Evolutionary conservation across 208 protist species (phyloP).

Genomic region (Trichomonas gallinae): DNA sequence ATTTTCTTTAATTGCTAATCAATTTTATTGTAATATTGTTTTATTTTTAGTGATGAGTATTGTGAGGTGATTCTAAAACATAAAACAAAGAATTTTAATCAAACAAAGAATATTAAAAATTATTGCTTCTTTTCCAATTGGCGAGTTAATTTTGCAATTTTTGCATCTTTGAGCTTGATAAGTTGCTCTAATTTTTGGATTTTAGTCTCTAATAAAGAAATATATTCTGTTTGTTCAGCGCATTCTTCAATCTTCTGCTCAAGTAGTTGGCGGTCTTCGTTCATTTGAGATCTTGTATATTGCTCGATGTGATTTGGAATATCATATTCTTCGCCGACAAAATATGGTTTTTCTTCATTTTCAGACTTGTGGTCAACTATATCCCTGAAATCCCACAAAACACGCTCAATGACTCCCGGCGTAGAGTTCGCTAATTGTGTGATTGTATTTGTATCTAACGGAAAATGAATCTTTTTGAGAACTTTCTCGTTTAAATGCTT

Average conservation of each 20-base stretch:
- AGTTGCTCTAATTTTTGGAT: constrained; percentile 79
- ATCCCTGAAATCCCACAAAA: constrained; percentile 60
- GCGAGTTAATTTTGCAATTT: constrained; percentile 49
- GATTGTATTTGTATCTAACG: constrained; percentile 62
- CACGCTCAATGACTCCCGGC: constrained; percentile 69
- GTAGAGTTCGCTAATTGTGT: constrained; percentile 64
- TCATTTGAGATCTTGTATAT: background rate
- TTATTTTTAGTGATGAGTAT: no score
- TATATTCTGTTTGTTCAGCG: constrained; percentile 63
- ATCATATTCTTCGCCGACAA: background rate
- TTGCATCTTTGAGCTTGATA: constrained; percentile 75
- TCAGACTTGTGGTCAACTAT: background rate
- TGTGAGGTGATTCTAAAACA: no score
- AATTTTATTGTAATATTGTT: no score
- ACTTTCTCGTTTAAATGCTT: constrained; percentile 74
- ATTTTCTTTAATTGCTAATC: no score
- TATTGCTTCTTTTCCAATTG: background rate
- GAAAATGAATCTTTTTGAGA: constrained; percentile 73
- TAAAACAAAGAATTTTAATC: no score
- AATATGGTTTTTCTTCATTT: background rate
- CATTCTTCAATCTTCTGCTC: constrained; percentile 69
- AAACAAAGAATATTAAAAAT: background rate
- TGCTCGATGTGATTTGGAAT: background rate
- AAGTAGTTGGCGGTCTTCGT: constrained; percentile 41
- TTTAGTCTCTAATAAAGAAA: constrained; percentile 62